These are phyloP conservation scores for Fusarium sp. DNA, from an alignment of 2,329 filamentous ascomycete species.

Conservation along the genomic window DNA sequence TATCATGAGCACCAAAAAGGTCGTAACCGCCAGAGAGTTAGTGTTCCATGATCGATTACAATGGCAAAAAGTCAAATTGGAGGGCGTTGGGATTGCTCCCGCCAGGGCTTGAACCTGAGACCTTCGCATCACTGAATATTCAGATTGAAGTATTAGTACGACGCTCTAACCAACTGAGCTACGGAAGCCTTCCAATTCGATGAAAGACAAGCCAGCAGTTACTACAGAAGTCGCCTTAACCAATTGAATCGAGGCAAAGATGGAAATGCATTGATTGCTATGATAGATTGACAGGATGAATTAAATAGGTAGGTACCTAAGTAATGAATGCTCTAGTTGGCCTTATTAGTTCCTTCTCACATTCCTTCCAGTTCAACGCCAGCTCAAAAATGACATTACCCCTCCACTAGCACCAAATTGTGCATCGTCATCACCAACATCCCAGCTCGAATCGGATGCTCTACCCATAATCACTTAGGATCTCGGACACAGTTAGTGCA, in stretches of 20 bases:
- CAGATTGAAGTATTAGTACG: conserved; percentile 47
- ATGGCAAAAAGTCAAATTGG: conserved; percentile 23
- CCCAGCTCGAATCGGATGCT: not conserved
- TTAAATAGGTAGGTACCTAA: not conserved
- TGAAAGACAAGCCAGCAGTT: not conserved
- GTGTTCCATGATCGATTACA: accelerated
- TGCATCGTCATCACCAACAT: not conserved
- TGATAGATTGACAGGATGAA: not conserved
- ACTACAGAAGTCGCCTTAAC: accelerated
- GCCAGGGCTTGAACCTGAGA: conserved; percentile 51
- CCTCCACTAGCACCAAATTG: not conserved
- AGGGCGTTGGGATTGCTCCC: conserved; percentile 46
- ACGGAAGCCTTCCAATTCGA: conserved; percentile 46
- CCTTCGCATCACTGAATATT: conserved; percentile 47
- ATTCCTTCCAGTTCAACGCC: not conserved
- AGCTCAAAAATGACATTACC: not conserved
- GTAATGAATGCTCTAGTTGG: not conserved
- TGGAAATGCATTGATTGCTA: not conserved
- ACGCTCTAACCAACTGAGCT: conserved; percentile 50
- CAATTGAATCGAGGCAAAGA: not conserved
- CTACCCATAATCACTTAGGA: conserved; percentile 1
- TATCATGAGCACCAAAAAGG: not conserved
- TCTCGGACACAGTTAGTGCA: conserved; percentile 42
- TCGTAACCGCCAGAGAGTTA: not conserved
- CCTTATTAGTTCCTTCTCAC: not conserved